A percentile compares a stretch with the other conserved stretches of the same genome.
Conservation (phyloP, 495 filamentous ascomycete species). For the Hypoxylon fragiforme region DNA sequence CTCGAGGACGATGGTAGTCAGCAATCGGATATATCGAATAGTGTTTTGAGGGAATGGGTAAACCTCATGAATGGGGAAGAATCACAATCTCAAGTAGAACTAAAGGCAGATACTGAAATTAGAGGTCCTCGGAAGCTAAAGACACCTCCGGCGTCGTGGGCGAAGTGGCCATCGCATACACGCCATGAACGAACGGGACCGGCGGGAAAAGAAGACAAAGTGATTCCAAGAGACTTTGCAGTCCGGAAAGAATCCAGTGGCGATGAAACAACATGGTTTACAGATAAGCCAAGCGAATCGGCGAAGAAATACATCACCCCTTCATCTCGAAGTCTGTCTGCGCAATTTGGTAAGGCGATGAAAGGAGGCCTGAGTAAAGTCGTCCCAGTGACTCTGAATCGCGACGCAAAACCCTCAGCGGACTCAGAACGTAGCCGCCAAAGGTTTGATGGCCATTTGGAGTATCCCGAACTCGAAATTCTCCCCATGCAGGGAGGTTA, state of each 20-base stretch:
- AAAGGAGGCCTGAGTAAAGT: conserved; percentile 40
- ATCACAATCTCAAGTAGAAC: conserved; percentile 10
- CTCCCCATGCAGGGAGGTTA: conserved; percentile 37
- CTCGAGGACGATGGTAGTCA: conserved; percentile 9
- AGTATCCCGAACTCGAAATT: conserved; percentile 44
- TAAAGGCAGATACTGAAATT: conserved; percentile 7
- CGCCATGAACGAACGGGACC: conserved; percentile 39
- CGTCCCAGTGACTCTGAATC: conserved; percentile 22
- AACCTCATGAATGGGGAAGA: conserved; percentile 37
- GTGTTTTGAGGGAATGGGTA: conserved; percentile 36
- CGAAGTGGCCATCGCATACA: conserved; percentile 44
- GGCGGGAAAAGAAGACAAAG: conserved; percentile 30
- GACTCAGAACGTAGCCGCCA: conserved; percentile 8
- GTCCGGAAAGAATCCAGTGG: neutral
- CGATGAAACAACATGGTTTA: conserved; percentile 13
- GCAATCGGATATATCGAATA: conserved; percentile 30
- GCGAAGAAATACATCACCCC: conserved; percentile 11
- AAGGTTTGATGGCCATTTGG: conserved; percentile 24
- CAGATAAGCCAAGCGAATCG: conserved; percentile 9
- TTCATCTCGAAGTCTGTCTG: conserved; percentile 29
- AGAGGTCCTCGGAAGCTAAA: conserved; percentile 13
- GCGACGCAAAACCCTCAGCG: conserved; percentile 16
- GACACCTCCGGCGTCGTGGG: conserved; percentile 41
- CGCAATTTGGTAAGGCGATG: conserved; percentile 39
- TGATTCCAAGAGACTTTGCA: conserved; percentile 28